These are phyloP conservation scores for Coffea canephora DNA, from an alignment of 257 asterid genomes.

Conservation along the genomic window DNA sequence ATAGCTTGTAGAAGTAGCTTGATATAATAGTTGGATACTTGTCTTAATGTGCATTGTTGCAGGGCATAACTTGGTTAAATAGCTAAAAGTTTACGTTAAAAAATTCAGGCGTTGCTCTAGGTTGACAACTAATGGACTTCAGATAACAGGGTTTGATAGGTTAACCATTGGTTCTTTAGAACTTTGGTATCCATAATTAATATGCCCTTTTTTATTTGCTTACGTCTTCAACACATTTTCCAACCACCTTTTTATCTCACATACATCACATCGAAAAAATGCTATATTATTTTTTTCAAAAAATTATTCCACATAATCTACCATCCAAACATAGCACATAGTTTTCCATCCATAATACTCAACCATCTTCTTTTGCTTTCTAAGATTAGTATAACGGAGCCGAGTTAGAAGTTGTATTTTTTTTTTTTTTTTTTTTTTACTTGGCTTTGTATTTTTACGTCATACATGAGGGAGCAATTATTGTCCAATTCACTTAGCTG, in stretches of 20 bases:
- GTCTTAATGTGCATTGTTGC: no score
- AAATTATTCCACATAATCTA: no score
- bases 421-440: no score
- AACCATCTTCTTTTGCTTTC: neutral
- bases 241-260: no score
- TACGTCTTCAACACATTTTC: no score
- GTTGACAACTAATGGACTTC: neutral
- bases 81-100: no score
- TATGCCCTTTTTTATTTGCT: no score
- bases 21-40: no score
- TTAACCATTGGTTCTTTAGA: neutral
- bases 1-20: no score
- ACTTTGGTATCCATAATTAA: neutral
- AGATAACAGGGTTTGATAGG: neutral
- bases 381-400: neutral
- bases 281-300: no score
- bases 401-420: neutral
- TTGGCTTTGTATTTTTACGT: neutral
- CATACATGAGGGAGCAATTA: neutral
- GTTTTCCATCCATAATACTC: neutral
- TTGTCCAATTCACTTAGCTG: neutral
- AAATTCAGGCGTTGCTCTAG: neutral
- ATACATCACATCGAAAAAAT: no score
- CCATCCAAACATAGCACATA: neutral
- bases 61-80: no score